Conservation (phyloP, 2,329 filamentous ascomycete genomes). For the Acrocalymma vagum region DNA sequence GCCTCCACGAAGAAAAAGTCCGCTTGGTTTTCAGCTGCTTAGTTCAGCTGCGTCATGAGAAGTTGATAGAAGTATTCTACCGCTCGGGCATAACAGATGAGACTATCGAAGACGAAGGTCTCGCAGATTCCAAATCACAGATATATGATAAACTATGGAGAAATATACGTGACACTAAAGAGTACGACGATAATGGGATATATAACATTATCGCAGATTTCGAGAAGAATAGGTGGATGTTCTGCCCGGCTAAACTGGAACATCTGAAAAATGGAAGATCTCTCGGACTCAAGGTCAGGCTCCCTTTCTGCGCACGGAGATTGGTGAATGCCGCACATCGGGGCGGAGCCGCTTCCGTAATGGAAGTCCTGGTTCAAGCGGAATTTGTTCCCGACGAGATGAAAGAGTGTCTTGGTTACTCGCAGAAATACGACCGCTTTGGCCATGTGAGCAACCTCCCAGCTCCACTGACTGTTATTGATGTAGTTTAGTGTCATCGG, state of each 20-base stretch:
- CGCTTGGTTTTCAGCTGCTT: no score
- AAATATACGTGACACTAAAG: neutral
- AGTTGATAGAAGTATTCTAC: no score
- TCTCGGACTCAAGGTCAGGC: constrained; percentile 16
- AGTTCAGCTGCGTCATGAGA: no score
- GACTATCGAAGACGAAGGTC: no score
- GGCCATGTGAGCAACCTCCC: constrained; percentile 12
- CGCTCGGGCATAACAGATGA: no score
- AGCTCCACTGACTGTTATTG: neutral
- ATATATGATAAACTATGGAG: constrained; percentile 7
- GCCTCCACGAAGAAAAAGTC: no score
- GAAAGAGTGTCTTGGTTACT: constrained; percentile 8
- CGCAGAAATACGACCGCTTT: constrained; percentile 14
- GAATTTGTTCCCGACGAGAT: constrained; percentile 23
- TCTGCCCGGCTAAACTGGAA: constrained; percentile 22
- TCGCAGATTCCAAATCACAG: no score
- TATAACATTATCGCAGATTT: constrained; percentile 20
- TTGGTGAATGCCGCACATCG: constrained; percentile 28
- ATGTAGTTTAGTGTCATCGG: constrained; percentile 25
- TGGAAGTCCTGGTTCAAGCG: constrained; percentile 24
- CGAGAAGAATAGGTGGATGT: constrained; percentile 28
- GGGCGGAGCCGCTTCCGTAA: constrained; percentile 37
- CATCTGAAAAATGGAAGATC: constrained; percentile 14
- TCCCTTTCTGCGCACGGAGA: constrained; percentile 28
- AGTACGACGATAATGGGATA: neutral